Evolutionary conservation across 2,329 filamentous ascomycete genomes (phyloP).

Genomic region (Aschersonia sp.): DNA sequence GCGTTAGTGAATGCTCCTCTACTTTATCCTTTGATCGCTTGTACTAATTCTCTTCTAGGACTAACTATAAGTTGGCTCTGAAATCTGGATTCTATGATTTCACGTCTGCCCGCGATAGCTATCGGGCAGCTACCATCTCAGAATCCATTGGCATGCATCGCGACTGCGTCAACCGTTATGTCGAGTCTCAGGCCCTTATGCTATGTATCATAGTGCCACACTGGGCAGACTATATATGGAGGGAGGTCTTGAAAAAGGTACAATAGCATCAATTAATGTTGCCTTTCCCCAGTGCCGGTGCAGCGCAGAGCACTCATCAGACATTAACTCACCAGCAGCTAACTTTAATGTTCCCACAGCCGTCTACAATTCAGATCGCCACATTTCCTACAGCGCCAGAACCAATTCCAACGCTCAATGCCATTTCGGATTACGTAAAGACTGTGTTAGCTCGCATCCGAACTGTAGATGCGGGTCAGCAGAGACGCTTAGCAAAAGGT

Average conservation of each 20-base stretch:
- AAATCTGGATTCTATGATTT: conserved; percentile 85
- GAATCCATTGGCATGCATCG: conserved; percentile 77
- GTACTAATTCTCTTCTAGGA: conserved; percentile 27
- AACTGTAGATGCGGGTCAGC: conserved; percentile 65
- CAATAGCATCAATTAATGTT: conserved; percentile 61
- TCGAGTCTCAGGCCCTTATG: conserved; percentile 74
- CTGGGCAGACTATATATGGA: conserved; percentile 90
- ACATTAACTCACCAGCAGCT: too few relatives aligned
- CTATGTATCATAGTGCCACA: conserved; percentile 78
- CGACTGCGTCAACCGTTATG: conserved; percentile 63
- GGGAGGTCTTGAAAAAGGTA: conserved; percentile 65
- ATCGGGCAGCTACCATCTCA: conserved; percentile 67
- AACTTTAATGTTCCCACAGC: too few relatives aligned
- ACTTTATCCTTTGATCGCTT: too few relatives aligned
- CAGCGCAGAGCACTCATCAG: conserved; percentile 44
- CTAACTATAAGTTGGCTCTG: conserved; percentile 63
- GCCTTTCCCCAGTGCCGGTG: conserved; percentile 41
- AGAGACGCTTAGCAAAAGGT: conserved; percentile 87
- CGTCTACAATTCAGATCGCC: too few relatives aligned
- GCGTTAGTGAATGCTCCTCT: too few relatives aligned
- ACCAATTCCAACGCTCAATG: conserved; percentile 13
- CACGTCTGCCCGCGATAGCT: conserved; percentile 74
- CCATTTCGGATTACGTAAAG: conserved; percentile 71
- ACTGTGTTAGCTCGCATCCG: conserved; percentile 58
- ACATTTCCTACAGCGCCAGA: too few relatives aligned